Base-by-base conservation (phyloP, 345 rosid species). In the Nasturtium officinale region DNA sequence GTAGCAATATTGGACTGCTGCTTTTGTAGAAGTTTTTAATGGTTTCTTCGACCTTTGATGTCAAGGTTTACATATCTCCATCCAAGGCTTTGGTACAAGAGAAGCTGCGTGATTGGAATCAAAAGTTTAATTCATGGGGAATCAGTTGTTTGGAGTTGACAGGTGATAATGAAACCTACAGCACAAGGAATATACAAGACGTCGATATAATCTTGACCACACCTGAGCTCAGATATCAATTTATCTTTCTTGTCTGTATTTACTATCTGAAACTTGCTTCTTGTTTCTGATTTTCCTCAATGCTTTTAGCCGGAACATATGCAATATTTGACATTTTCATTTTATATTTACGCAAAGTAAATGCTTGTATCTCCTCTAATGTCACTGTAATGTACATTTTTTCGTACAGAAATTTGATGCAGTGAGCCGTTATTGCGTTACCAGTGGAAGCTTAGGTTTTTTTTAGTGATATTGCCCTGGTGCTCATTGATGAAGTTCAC, bases 31-130 rank as follows among this genome's bases (percentile, higher is more conserved):
- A 1, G 30, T 42, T n/a, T 15, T 69, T 51, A 48, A 25, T 67
- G 13, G 76, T 53, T 52, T 60, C 48, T 82, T 80, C 54, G 16
- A 65, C 6, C 29, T 59, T 40, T 82, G 71, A 61, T 65, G 8
- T 69, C 67, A 63, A 95, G 99, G 80, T 95, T 83, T 95, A 95
- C 73, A 77, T 88, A 80, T 91, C 98, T 48, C 98, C 98, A 46
- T 90, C 99, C 17, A 95, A 95, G 85, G 99, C 97, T 78, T 84
- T 95, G 71, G 93, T 95, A 29, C 99, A 91, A 69, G 96, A 91
- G 82, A 95, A 95, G 87, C 84, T 88, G 65, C 91, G 96, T 30
- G 93, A 91, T 54, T 95, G 98, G 98, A 90, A 57, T 82, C 88
- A 84, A 61, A 90, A 87, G 85, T 87, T 91, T 73, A 96, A 89